Base-by-base conservation (phyloP, 1,139 yeast genomes). In the Taphrina betulina region DNA sequence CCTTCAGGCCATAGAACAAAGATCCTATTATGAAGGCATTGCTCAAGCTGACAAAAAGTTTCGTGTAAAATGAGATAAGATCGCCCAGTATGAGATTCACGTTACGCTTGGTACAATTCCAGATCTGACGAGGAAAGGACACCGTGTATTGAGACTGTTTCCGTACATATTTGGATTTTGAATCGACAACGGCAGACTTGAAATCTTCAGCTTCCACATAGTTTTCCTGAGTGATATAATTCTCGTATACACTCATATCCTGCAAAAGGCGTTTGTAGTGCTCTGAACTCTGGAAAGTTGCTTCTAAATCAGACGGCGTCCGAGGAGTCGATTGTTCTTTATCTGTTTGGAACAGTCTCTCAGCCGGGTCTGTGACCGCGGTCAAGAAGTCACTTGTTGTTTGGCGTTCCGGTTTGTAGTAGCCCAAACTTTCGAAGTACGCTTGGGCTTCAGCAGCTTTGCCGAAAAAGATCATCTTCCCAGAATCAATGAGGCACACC, bases 311-410 rank as follows among this genome's bases (percentile, higher is more conserved):
- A 44, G 72, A 74, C 1, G 90, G 78, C 2, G 86, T 80, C 60
- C 76, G 71, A 33, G 95, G 95, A 23, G 82, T 89, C 59, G 70
- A 73, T 53, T 72, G 63, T 65, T 85, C 94, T 58, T 63, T 22
- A 14, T 55, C 94, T 5, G 29, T 35, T 10, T 33, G 48, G 50
- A 54, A 46, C 8, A 36, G n/a, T n/a, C 58, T 35, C 50, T 54
- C 58, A 5, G 29, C 34, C 2, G 54, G 54, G 23, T 54, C 58
- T 10, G 58, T 54, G 17, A 46, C 41, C 4, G 54, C 46, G 8
- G 95, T 86, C 65, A 87, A 73, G 68, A 78, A 87, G 68, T 87
- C 95, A 8, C 92, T 86, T 58, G 92, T 83, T 7, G 94, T 83
- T 71, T 84, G 89, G 69, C 94, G 79, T 35, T 77, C 75, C 38